Evolutionary conservation across 192 early-diverging fungal species (phyloP).

Genomic region (Coemansia sp.): DNA sequence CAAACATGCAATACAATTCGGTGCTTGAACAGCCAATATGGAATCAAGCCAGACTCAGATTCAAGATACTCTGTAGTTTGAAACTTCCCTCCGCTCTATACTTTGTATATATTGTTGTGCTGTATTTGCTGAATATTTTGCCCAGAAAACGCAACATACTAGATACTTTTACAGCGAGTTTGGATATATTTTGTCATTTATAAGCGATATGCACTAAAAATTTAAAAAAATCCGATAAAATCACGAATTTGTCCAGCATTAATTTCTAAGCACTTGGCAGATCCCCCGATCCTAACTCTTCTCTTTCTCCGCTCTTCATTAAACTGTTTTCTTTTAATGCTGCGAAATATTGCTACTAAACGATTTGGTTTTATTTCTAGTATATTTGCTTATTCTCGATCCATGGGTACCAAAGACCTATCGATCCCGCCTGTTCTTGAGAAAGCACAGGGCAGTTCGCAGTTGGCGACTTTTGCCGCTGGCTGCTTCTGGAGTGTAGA

Average conservation of each 20-base stretch:
- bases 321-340: conserved; percentile 4
- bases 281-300: conserved; percentile 5
- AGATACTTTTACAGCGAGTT: no score
- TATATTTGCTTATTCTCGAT: conserved; percentile 12
- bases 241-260: no score
- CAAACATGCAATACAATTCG: conserved; percentile 96
- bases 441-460: conserved; percentile 18
- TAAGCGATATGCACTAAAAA: no score
- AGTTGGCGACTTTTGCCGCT: conserved; percentile 81
- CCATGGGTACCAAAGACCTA: conserved; percentile 29
- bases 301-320: background rate
- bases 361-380: conserved; percentile 20
- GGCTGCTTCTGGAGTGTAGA: conserved; percentile 90
- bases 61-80: conserved; percentile 21
- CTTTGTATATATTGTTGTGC: no score
- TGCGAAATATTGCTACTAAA: conserved; percentile 7
- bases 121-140: no score
- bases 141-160: no score
- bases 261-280: no score
- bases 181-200: no score
- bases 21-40: conserved; percentile 92
- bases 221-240: no score
- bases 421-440: conserved; percentile 32
- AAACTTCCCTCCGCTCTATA: background rate
- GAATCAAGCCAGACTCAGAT: conserved; percentile 31